A percentile compares a stretch with the other conserved stretches of the same genome.
phyloP scores from a whole-genome alignment of 768 basidiomycete genomes.

The Mycena galopus region DNA sequence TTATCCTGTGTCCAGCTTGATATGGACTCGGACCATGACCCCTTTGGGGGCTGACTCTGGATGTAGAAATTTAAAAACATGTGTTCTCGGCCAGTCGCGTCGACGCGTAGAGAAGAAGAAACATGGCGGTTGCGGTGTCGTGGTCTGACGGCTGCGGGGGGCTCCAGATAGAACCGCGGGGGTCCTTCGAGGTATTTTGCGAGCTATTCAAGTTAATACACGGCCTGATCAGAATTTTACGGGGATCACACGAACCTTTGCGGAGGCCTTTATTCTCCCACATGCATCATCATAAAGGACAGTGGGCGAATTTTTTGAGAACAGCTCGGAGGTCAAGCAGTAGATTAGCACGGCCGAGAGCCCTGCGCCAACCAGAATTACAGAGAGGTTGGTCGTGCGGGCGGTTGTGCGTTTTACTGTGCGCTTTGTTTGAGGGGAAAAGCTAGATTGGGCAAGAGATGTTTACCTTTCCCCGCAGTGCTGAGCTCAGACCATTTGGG shows the following conservation, averaged over 20 bases:
- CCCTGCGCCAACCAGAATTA: conserved; percentile 83
- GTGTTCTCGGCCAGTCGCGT: conserved; percentile 82
- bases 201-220: conserved; percentile 59
- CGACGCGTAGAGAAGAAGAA: conserved; percentile 80
- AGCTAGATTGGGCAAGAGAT: not conserved
- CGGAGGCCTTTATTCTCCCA: conserved; percentile 63
- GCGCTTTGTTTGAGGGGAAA: conserved; percentile 3
- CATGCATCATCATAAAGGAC: conserved; percentile 78
- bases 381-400: conserved; percentile 63
- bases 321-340: conserved; percentile 85
- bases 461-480: conserved; percentile 80
- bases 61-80: conserved; percentile 89
- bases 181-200: conserved; percentile 76
- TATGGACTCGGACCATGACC: conserved; percentile 59
- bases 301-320: conserved; percentile 90
- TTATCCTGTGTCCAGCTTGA: conserved; percentile 59
- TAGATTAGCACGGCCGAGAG: conserved; percentile 82
- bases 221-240: conserved; percentile 1
- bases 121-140: conserved; percentile 88
- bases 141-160: conserved; percentile 80
- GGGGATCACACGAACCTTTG: conserved; percentile 50
- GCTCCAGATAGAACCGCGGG: conserved; percentile 84
- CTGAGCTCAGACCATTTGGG: conserved; percentile 87
- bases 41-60: conserved; percentile 67
- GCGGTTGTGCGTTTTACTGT: conserved; percentile 64